Evolutionary conservation across 345 rosid species (phyloP).

Genomic region (Schrenkiella parvula): DNA sequence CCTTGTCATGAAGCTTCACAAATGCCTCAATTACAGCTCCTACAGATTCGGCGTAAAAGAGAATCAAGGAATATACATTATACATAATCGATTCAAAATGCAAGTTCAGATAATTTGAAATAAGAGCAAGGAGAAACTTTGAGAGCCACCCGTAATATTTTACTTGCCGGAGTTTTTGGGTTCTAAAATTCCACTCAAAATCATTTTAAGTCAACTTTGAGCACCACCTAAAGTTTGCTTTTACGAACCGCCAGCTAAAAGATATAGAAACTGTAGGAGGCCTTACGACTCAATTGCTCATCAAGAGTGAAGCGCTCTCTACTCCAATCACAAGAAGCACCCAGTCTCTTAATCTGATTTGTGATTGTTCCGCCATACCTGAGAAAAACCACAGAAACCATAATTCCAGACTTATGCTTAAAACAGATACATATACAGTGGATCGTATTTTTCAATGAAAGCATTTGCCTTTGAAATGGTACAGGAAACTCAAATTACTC

Average conservation of each 20-base stretch:
- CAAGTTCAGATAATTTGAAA: background rate
- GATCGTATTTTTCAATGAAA: background rate
- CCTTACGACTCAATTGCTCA: conserved; percentile 97
- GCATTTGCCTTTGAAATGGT: conserved; percentile 10
- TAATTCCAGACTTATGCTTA: conserved; percentile 14
- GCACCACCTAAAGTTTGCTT: background rate
- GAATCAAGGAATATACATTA: conserved; percentile 21
- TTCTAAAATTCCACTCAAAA: background rate
- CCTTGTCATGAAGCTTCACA: conserved; percentile 87
- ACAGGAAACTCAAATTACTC: background rate
- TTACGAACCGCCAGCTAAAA: conserved; percentile 3
- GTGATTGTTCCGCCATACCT: conserved; percentile 96
- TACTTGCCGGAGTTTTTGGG: background rate
- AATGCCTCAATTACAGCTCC: conserved; percentile 94
- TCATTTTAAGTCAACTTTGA: background rate
- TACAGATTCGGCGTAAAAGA: conserved; percentile 31
- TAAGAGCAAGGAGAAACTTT: background rate
- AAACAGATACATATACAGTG: conserved; percentile 10
- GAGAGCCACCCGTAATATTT: background rate
- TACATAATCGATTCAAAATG: background rate
- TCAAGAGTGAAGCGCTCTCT: conserved; percentile 94
- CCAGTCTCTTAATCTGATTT: conserved; percentile 92
- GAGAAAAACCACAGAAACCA: conserved; percentile 28
- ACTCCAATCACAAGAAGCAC: conserved; percentile 99
- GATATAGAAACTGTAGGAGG: conserved; percentile 35